phyloP scores from a whole-genome alignment of 257 asterid genomes.

The Solanum rostratum region DNA sequence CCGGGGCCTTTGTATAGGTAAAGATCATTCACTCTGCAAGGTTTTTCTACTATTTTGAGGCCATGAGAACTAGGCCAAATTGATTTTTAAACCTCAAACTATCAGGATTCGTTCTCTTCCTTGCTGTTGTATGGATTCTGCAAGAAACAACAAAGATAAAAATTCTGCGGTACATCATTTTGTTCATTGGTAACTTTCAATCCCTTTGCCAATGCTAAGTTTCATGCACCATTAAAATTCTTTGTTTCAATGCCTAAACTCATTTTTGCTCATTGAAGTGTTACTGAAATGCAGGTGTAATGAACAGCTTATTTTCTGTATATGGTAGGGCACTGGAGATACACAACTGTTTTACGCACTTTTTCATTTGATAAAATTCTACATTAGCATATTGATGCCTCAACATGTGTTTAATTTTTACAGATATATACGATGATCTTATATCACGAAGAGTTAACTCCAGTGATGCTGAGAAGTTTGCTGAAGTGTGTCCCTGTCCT shows the following conservation, averaged over 20 bases:
- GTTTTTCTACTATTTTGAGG: neutral
- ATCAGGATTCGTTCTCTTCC: constrained; percentile 23
- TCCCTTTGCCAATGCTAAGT: neutral
- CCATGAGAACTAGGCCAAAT: neutral
- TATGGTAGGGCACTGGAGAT: constrained; percentile 14
- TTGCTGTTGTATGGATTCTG: constrained; percentile 27
- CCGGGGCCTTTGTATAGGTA: constrained; percentile 34
- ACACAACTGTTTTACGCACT: neutral
- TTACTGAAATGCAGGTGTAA: constrained; percentile 22
- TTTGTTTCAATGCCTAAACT: neutral
- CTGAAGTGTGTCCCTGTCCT: constrained; percentile 36
- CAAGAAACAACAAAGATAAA: constrained; percentile 26
- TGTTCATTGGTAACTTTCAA: constrained; percentile 21
- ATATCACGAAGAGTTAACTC: constrained; percentile 26
- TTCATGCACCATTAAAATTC: neutral
- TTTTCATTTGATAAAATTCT: neutral
- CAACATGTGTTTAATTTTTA: neutral
- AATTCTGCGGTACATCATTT: constrained; percentile 32
- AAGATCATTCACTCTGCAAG: neutral
- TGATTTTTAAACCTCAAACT: constrained; percentile 1
- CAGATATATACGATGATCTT: constrained; percentile 32
- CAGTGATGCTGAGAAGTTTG: constrained; percentile 35
- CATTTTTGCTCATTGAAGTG: neutral
- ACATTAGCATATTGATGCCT: neutral
- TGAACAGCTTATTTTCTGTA: constrained; percentile 35